Percentiles rank a stretch among this genome's conserved stretches.
phyloP scores from a whole-genome alignment of 2,329 filamentous ascomycete genomes.

The Calycina herbarum region DNA sequence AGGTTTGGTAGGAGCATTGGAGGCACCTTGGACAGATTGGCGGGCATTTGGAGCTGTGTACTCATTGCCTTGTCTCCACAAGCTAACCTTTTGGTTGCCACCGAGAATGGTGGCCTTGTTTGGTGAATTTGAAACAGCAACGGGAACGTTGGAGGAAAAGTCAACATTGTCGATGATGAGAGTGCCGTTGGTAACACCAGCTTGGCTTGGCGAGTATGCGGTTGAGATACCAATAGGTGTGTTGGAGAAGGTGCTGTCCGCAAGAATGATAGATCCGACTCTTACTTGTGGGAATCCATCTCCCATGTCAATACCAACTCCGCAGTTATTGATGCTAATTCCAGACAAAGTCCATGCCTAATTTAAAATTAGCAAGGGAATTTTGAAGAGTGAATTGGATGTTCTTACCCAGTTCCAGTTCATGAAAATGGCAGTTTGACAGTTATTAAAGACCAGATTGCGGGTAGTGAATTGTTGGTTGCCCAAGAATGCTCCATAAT shows the following conservation, averaged over 20 bases:
- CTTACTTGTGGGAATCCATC: conserved; percentile 60
- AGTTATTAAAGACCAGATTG: conserved; percentile 79
- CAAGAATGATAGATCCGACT: conserved; percentile 81
- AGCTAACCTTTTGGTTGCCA: conserved; percentile 67
- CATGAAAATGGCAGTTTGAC: conserved; percentile 81
- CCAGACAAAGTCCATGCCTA: conserved; percentile 74
- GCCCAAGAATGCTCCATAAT: conserved; percentile 75
- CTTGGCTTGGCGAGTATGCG: conserved; percentile 63
- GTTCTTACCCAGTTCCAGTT: conserved; percentile 77
- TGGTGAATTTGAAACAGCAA: conserved; percentile 62
- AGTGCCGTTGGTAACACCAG: conserved; percentile 66
- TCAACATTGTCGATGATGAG: conserved; percentile 89
- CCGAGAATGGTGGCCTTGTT: conserved; percentile 62
- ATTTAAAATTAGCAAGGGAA: neutral
- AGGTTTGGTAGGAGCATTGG: conserved; percentile 62
- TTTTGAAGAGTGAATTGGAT: neutral
- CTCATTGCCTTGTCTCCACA: conserved; percentile 78
- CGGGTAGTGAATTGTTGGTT: conserved; percentile 87
- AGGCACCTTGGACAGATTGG: conserved; percentile 59
- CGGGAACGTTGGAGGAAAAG: conserved; percentile 64
- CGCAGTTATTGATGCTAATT: conserved; percentile 70
- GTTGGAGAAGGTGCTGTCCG: conserved; percentile 78
- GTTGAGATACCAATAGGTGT: conserved; percentile 77
- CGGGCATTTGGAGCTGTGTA: conserved; percentile 53
- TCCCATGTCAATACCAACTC: conserved; percentile 78